Conservation (phyloP, 345 rosid genomes). For the Hibiscus syriacus region DNA sequence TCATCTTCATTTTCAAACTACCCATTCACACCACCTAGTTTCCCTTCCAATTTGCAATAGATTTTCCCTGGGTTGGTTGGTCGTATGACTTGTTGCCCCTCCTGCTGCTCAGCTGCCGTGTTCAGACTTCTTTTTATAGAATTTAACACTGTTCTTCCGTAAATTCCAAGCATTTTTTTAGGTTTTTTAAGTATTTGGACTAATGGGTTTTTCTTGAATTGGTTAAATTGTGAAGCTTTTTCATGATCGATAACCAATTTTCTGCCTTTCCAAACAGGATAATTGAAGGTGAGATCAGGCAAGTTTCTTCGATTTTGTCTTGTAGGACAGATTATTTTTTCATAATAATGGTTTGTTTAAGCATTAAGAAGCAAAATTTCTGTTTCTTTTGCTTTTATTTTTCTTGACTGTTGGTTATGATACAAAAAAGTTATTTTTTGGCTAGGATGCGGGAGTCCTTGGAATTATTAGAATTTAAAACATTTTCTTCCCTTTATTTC, state of each 20-base stretch:
- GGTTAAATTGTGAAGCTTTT: neutral
- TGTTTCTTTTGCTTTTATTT: neutral
- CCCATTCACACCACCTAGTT: neutral
- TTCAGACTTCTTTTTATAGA: slow-evolving; percentile 5
- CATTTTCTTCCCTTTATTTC: neutral
- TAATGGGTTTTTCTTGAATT: slow-evolving; percentile 4
- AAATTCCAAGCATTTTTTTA: neutral
- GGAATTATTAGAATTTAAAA: slow-evolving; percentile 4
- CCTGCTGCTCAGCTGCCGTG: slow-evolving; percentile 6
- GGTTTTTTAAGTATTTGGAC: neutral
- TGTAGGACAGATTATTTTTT: neutral
- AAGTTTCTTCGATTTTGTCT: neutral
- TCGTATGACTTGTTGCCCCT: slow-evolving; percentile 6
- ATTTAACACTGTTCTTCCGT: neutral
- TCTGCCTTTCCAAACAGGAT: neutral
- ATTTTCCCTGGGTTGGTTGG: neutral
- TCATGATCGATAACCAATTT: slow-evolving; percentile 1
- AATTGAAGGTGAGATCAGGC: slow-evolving; percentile 12
- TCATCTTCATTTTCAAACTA: neutral
- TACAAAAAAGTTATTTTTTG: neutral
- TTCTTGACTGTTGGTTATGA: slow-evolving; percentile 1
- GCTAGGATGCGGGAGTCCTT: neutral
- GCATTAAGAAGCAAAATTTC: neutral
- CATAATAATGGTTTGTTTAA: neutral
- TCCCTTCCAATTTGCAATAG: neutral